Base-by-base conservation (phyloP, 805 yeast species). In the Lipomyces chichibuensis region DNA sequence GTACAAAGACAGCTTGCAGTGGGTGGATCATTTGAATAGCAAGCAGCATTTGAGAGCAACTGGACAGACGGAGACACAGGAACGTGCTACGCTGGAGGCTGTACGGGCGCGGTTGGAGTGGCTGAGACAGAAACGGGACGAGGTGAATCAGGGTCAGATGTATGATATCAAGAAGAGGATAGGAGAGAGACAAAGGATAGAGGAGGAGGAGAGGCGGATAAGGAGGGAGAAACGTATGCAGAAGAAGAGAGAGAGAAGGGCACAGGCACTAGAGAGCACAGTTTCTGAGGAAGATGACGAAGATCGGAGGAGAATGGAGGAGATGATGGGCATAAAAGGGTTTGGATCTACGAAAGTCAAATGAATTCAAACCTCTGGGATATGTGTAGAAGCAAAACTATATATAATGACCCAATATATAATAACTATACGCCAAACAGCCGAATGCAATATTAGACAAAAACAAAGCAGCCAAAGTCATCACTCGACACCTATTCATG, bases 1-100 rank as follows among this genome's bases (percentile, higher is more conserved):
- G 1, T 94, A 86, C 78, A 87, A 92, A 74, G 98, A 95, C 75
- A 89, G 90, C 65, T 79, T 92, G 71, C 89, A 92, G 69, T 87
- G 87, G 75, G 82, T 91, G 2, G 96, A 93, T 75, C 98, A 95
- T 79, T 80, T 91, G 74, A 92, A 91, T 74, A 86, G 92, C 49
- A 87, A 87, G 46, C 88, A 84, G 67, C 98, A 80, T 68, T 63
- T 77, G 55, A 70, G 74, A 29, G 71, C 74, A 2, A 72, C 78
- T 0, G 82, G 82, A 7, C 75, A 74, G 62, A 73, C 80, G 29
- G 82, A 80, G 54, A 77, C 77, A 37, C 82, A 79, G 53, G 77
- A 77, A 2, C 72, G 76, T 14, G 82, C 87, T 0, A 81, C 86
- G 0, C 69, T 84, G 6, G 84, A 82, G 13, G 84, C 85, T 57